phyloP scores from a whole-genome alignment of 371 early-diverging fungal genomes.

The Mucor indicus region DNA sequence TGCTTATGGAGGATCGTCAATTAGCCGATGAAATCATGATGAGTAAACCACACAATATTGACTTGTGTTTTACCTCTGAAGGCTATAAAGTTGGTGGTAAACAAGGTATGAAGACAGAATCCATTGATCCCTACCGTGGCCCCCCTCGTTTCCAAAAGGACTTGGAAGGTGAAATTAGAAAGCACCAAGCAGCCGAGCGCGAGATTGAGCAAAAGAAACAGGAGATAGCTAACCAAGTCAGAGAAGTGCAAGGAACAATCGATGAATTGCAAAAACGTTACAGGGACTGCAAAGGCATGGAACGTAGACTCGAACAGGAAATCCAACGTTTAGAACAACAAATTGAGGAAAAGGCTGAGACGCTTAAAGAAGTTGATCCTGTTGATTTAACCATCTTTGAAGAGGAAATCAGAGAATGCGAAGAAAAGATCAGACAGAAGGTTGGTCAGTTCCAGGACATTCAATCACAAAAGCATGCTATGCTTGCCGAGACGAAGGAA shows the following conservation, averaged over 20 bases:
- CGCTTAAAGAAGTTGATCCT: conserved; percentile 64
- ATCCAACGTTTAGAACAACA: conserved; percentile 2
- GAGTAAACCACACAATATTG: conserved; percentile 69
- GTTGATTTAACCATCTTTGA: conserved; percentile 56
- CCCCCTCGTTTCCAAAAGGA: conserved; percentile 47
- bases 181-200: neutral
- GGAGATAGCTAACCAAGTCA: neutral
- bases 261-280: neutral
- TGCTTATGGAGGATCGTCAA: conserved; percentile 70
- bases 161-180: conserved; percentile 31
- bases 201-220: neutral
- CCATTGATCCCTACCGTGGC: conserved; percentile 32
- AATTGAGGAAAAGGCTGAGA: conserved; percentile 31
- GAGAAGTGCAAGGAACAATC: neutral
- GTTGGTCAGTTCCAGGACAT: conserved; percentile 14
- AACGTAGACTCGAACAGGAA: neutral
- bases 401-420: conserved; percentile 31
- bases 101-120: conserved; percentile 41
- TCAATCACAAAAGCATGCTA: neutral
- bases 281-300: neutral
- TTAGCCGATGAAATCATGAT: conserved; percentile 76
- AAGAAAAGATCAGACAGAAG: conserved; percentile 5
- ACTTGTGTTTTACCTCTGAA: conserved; percentile 61
- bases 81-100: conserved; percentile 66
- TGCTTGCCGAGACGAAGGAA: conserved; percentile 1